phyloP scores from a whole-genome alignment of 73 alveolate genomes.

The Tetrahymena borealis region DNA sequence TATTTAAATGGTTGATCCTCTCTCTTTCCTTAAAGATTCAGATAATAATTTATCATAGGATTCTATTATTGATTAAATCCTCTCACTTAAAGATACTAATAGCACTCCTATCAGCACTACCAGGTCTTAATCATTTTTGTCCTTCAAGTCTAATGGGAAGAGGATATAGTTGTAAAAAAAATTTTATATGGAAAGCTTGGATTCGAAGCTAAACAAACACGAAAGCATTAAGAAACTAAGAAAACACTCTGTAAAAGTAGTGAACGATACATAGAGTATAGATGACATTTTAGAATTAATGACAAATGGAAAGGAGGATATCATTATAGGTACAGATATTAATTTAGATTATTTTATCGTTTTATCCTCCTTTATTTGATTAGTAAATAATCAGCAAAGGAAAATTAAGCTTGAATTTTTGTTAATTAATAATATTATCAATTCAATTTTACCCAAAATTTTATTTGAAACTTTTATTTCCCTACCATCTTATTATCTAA shows the following conservation, averaged over 20 bases:
- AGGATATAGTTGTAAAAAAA: not conserved
- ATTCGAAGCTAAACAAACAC: not conserved
- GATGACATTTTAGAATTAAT: not conserved
- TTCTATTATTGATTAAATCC: not conserved
- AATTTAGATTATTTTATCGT: not conserved
- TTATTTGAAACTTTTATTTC: too few species aligned
- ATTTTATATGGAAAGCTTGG: not conserved
- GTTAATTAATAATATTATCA: too few species aligned
- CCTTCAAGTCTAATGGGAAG: not conserved
- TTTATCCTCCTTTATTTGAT: not conserved
- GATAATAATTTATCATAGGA: not conserved
- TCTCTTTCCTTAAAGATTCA: not conserved
- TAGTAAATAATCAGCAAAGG: not conserved
- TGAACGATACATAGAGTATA: not conserved
- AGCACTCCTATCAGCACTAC: not conserved
- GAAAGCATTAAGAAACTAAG: not conserved
- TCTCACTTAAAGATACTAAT: not conserved
- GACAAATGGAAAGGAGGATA: not conserved
- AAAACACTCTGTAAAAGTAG: not conserved
- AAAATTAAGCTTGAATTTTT: too few species aligned
- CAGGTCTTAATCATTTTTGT: not conserved
- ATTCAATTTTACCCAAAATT: too few species aligned
- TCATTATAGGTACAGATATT: not conserved
- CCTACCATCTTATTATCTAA: too few species aligned
- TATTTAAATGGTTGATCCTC: not conserved